Conservation (phyloP, 257 asterid genomes). For the Solanum tacnaense region DNA sequence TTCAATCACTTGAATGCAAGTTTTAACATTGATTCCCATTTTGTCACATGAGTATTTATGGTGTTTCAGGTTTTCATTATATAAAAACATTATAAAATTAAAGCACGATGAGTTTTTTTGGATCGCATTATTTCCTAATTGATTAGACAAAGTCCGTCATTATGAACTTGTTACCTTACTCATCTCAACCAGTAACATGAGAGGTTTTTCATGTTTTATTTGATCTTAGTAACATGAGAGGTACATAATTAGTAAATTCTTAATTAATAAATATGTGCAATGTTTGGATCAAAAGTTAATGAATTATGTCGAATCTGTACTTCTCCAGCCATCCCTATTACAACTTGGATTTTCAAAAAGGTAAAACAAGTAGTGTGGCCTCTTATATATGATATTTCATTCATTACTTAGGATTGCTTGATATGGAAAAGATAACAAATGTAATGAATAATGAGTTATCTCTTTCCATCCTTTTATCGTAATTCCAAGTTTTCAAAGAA, state of each 20-base stretch:
- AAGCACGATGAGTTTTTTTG: neutral
- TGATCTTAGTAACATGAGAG: no score
- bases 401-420: neutral
- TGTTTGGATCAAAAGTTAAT: neutral
- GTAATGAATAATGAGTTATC: neutral
- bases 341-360: neutral
- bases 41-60: neutral
- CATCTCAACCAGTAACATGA: no score
- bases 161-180: neutral
- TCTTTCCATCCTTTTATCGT: neutral
- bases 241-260: neutral
- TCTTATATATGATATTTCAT: neutral
- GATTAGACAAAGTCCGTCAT: neutral
- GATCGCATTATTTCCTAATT: neutral
- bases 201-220: no score
- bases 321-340: neutral
- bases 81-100: no score
- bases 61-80: neutral
- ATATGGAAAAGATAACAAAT: neutral
- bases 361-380: neutral
- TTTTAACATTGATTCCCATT: neutral
- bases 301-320: neutral
- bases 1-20: neutral
- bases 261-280: neutral
- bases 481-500: neutral